Evolutionary conservation across 1,284 basidiomycete species (phyloP).

Genomic region (Xerocomus minutiporus): DNA sequence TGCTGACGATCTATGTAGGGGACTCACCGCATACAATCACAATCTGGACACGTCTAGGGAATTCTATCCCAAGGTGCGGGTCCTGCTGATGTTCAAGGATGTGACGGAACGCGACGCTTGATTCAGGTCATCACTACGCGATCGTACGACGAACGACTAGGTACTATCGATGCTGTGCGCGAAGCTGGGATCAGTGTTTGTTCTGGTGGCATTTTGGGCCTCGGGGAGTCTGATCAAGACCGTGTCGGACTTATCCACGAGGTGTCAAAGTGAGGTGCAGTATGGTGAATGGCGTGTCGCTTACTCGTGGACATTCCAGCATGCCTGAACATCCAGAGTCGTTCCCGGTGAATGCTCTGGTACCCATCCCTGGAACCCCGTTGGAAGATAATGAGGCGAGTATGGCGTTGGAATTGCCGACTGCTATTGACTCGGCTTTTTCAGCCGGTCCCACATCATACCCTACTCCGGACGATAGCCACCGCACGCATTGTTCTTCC

Average conservation of each 20-base stretch:
- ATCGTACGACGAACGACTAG: conserved; percentile 89
- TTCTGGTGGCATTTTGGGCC: conserved; percentile 92
- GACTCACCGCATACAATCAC: conserved; percentile 97
- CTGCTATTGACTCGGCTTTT: conserved; percentile 11
- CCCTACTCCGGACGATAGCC: conserved; percentile 89
- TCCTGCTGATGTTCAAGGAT: neutral
- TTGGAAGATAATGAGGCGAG: conserved; percentile 67
- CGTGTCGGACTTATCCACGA: conserved; percentile 94
- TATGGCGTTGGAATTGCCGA: neutral
- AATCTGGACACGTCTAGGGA: conserved; percentile 98
- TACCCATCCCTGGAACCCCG: conserved; percentile 73
- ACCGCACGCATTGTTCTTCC: conserved; percentile 93
- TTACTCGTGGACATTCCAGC: conserved; percentile 39
- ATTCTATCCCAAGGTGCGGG: conserved; percentile 82
- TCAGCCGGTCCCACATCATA: conserved; percentile 77
- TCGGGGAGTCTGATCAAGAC: conserved; percentile 90
- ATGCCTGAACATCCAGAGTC: conserved; percentile 96
- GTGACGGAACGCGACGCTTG: conserved; percentile 5
- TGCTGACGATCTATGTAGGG: conserved; percentile 42
- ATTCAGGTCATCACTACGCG: conserved; percentile 89
- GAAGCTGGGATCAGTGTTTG: conserved; percentile 97
- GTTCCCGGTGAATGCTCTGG: conserved; percentile 96
- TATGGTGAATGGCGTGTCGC: neutral
- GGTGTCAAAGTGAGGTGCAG: conserved; percentile 68
- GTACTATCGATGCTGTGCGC: conserved; percentile 86